phyloP scores from a whole-genome alignment of 306 rosid species.

The Casuarina equisetifolia region DNA sequence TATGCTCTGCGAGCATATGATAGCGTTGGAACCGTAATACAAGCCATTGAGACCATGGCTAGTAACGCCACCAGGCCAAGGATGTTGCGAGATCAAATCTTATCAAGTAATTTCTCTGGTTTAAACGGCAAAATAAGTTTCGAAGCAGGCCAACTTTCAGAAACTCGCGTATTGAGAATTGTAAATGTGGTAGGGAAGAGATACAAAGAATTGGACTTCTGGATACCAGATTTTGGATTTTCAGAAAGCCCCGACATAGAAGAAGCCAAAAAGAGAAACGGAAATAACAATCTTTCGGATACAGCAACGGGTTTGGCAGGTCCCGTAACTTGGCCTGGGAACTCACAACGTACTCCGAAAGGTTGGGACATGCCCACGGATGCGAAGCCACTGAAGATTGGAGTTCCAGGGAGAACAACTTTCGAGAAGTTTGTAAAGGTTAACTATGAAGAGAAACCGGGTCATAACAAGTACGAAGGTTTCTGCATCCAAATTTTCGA shows the following conservation, averaged over 20 bases:
- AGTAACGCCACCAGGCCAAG: neutral
- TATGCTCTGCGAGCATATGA: slow-evolving; percentile 66
- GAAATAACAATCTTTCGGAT: slow-evolving; percentile 18
- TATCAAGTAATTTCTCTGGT: slow-evolving; percentile 44
- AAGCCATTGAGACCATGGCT: slow-evolving; percentile 40
- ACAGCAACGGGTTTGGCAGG: slow-evolving; percentile 8
- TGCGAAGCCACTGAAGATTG: slow-evolving; percentile 51
- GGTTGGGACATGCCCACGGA: slow-evolving; percentile 67
- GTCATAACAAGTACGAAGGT: slow-evolving; percentile 34
- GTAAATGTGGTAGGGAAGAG: slow-evolving; percentile 51
- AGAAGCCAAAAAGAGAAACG: slow-evolving; percentile 1
- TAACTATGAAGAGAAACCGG: slow-evolving; percentile 22
- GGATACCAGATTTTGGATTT: slow-evolving; percentile 49
- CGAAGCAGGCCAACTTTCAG: slow-evolving; percentile 37
- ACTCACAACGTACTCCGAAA: slow-evolving; percentile 35
- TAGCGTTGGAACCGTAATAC: slow-evolving; percentile 43
- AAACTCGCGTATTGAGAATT: slow-evolving; percentile 39
- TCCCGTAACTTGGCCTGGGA: slow-evolving; percentile 59
- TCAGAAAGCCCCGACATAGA: slow-evolving; percentile 6
- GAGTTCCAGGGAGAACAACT: slow-evolving; percentile 57
- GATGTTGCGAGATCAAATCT: slow-evolving; percentile 20
- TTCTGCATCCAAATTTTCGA: slow-evolving; percentile 56
- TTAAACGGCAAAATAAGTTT: slow-evolving; percentile 60
- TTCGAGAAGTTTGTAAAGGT: slow-evolving; percentile 64
- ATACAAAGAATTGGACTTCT: slow-evolving; percentile 55